These are phyloP conservation scores for Pichia insulana DNA, from an alignment of 805 yeast genomes.

Conservation along the genomic window DNA sequence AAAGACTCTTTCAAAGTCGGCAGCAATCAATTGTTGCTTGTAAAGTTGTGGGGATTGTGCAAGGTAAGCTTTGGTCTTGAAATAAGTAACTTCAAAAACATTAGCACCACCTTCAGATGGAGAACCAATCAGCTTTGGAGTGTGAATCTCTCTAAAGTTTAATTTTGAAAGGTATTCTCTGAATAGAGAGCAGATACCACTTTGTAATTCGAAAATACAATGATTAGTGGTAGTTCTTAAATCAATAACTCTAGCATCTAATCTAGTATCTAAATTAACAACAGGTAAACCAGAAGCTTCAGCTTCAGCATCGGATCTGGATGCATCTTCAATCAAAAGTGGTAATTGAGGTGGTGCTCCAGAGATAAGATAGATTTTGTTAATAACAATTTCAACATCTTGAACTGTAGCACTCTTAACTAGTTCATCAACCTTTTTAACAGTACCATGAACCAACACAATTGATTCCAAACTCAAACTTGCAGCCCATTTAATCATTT, in stretches of 20 bases:
- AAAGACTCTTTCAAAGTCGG: slow-evolving; percentile 92
- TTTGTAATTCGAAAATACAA: slow-evolving; percentile 89
- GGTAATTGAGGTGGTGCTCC: slow-evolving; percentile 93
- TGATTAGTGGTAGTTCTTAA: slow-evolving; percentile 95
- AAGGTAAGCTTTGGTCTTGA: slow-evolving; percentile 84
- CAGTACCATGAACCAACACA: slow-evolving; percentile 81
- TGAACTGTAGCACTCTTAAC: slow-evolving; percentile 88
- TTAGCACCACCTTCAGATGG: slow-evolving; percentile 98
- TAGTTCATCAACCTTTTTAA: slow-evolving; percentile 75
- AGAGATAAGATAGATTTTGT: slow-evolving; percentile 65
- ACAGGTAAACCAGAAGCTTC: slow-evolving; percentile 86
- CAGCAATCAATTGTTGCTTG: slow-evolving; percentile 96
- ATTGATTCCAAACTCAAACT: slow-evolving; percentile 80
- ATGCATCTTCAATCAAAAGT: slow-evolving; percentile 90
- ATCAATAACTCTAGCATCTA: slow-evolving; percentile 92
- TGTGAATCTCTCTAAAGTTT: slow-evolving; percentile 84
- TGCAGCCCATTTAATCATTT: slow-evolving; percentile 94
- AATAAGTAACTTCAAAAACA: slow-evolving; percentile 88
- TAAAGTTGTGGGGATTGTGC: slow-evolving; percentile 98
- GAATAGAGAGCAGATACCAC: slow-evolving; percentile 82
- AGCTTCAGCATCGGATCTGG: slow-evolving; percentile 90
- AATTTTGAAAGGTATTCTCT: slow-evolving; percentile 69
- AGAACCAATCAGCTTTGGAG: slow-evolving; percentile 92
- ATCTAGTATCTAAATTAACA: slow-evolving; percentile 92
- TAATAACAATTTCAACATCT: slow-evolving; percentile 76